Base-by-base conservation (phyloP, 805 yeast genomes). In the Metschnikowia continentalis region DNA sequence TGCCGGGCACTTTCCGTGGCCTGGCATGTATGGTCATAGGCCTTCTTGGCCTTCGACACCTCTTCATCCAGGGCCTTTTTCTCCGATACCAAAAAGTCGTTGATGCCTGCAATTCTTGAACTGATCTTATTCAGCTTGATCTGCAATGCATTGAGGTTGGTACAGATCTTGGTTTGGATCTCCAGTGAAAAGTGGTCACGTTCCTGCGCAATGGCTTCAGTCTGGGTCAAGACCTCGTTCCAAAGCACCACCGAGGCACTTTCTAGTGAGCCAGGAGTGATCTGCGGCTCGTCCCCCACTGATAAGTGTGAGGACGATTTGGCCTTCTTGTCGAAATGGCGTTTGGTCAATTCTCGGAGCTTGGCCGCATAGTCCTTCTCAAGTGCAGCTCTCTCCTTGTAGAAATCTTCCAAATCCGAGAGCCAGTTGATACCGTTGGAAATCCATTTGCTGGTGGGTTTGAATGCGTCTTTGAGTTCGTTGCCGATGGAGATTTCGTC, bases 221-320 rank as follows among this genome's bases (percentile, higher is more conserved):
- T 88, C 62, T 89, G 94, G 3, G 86, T 77, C 52, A 92, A 76
- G 6, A 91, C 80, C 56, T 90, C 96, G 42, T 81, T 89, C 99
- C 99, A 92, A 1, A 96, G 81, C 11, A 88, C 96, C 54, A 91
- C 70, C 14, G 88, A 76, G 0, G 97, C 96, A 56, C 88, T 79
- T 64, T 94, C 98, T 46, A 92, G 73, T 0, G 97, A 90, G 0
- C 99, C 99, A 0, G 99, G 98, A 0, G 99, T 94, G 40, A 88
- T 80, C 39, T 83, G 79, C 0, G 99, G 99, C 15, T 80, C 80
- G 53, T 89, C 96, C 23, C 99, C 99, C 2, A 94, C 99, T 41
- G 91, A 82, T 30, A 94, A 68, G 13, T 71, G 65, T 0, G 92
- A 80, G 10, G 89, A 75, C 15, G 76, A 68, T 56, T 82, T 81